Evolutionary conservation across 208 protist species (phyloP), one percentile per base, ranked within the genome.

Genomic region (Leptomonas pyrrhocoris): DNA sequence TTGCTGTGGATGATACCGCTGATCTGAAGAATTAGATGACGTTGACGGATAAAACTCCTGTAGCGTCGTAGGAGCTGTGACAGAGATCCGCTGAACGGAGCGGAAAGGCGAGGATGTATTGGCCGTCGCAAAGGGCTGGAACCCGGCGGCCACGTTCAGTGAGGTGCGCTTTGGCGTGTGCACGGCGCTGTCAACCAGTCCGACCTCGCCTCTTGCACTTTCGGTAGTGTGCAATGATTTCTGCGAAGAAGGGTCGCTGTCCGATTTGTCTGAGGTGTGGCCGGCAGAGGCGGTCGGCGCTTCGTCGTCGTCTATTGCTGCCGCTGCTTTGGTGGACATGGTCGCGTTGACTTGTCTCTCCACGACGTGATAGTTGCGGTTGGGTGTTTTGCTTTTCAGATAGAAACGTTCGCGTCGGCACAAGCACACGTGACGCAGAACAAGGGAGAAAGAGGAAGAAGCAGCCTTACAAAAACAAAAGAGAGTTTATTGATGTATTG

Each of bases 1-100:
- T 15, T 45, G 69, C 8, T 60, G 60, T 53, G 69, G 76, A 56
- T 81, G 76, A 28, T 59, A n/a, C 13, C 51, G 58, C 38, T 48
- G 23, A 4, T 57, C 51, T 38, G 11, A 2, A 38, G 28, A 31
- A 11, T 27, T 18, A 9, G n/a, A 59, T 27, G 27, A 19, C 30
- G 8, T 49, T 9, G 56, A 34, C 7, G 56, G 23, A 5, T 46
- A 9, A 0, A 12, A 61, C 38, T 34, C 58, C 23, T 63, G 42
- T 2, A 42, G 23, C 2, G 9, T 21, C 4, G 43, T 25, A 2
- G 58, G 42, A 8, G 2, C 42, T 4, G 58, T 25, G 27, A 25
- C 36, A 19, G 58, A 63, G 0, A 42, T 63, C 8, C 42, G 58
- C 2, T 23, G 58, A 18, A 63, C 38, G 6, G 58, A 19, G 2